These are phyloP conservation scores for Juncus inflexus DNA, from an alignment of 176 grass and related monocot genomes.

Conservation along the genomic window DNA sequence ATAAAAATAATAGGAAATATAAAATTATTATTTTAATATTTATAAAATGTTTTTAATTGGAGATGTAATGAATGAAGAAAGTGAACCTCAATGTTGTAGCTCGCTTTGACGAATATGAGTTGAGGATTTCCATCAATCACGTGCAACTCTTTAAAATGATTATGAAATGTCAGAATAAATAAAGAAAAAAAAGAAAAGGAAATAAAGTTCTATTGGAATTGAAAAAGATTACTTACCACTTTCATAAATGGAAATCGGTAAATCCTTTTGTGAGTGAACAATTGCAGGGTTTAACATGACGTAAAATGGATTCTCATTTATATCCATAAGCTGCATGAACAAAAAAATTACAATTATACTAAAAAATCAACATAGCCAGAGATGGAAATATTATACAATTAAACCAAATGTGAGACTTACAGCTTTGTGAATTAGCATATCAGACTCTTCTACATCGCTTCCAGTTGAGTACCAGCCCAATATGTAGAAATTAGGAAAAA, in stretches of 20 bases:
- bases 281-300: conserved; percentile 95
- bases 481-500: conserved; percentile 88
- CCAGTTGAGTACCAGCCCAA: conserved; percentile 98
- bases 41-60: conserved; percentile 1
- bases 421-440: conserved; percentile 85
- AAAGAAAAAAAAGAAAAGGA: neutral
- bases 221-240: conserved; percentile 53
- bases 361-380: conserved; percentile 13
- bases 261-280: conserved; percentile 92
- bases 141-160: conserved; percentile 65
- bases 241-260: conserved; percentile 91
- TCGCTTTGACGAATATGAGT: conserved; percentile 98
- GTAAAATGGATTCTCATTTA: conserved; percentile 96
- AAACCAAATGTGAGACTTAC: conserved; percentile 48
- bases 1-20: conserved; percentile 24
- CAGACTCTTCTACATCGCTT: conserved; percentile 81
- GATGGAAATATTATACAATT: no score
- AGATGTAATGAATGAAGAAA: conserved; percentile 28
- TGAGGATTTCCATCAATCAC: conserved; percentile 94
- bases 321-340: conserved; percentile 80
- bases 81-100: conserved; percentile 93
- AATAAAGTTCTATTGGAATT: conserved; percentile 1
- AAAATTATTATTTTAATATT: conserved; percentile 5
- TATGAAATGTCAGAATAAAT: neutral
- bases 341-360: conserved; percentile 18